A percentile compares a stretch with the other conserved stretches of the same genome.
These are phyloP conservation scores for Trichomonascaceae sp. DNA, from an alignment of 1,139 yeast genomes.

Conservation along the genomic window DNA sequence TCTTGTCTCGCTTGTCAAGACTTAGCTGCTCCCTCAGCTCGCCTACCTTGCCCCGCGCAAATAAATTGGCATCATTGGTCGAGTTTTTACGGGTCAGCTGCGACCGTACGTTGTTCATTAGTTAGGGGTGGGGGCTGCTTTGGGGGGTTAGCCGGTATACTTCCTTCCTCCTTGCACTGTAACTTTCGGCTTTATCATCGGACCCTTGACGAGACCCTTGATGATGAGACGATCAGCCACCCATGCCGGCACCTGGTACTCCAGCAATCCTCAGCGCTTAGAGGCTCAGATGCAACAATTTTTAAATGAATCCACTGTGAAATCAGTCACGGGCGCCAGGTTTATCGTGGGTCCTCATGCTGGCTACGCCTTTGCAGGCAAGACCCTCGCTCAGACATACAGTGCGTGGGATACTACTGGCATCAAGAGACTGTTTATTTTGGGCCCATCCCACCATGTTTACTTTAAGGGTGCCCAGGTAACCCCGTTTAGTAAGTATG, in stretches of 20 bases:
- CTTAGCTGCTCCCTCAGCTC: slow-evolving; percentile 46
- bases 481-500: slow-evolving; percentile 42
- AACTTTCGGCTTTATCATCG: too few species aligned
- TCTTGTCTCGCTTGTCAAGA: slow-evolving; percentile 39
- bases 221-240: slow-evolving; percentile 41
- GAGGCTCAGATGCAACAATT: slow-evolving; percentile 36
- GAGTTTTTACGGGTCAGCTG: not conserved
- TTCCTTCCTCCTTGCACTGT: too few species aligned
- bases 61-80: not conserved
- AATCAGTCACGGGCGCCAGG: slow-evolving; percentile 42
- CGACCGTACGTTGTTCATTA: not conserved
- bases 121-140: not conserved
- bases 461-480: slow-evolving; percentile 54
- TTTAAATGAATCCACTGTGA: slow-evolving; percentile 24
- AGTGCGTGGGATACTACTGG: slow-evolving; percentile 47
- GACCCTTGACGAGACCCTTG: too few species aligned
- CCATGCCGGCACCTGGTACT: slow-evolving; percentile 88
- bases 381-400: slow-evolving; percentile 66
- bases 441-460: slow-evolving; percentile 95
- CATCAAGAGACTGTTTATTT: slow-evolving; percentile 52
- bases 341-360: slow-evolving; percentile 66
- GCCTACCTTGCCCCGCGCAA: slow-evolving; percentile 29
- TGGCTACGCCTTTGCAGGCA: slow-evolving; percentile 76
- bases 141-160: too few species aligned
- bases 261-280: slow-evolving; percentile 33